These are phyloP conservation scores for Rhizoclosmatium globosum DNA, from an alignment of 192 early-diverging fungal species.

Conservation along the genomic window DNA sequence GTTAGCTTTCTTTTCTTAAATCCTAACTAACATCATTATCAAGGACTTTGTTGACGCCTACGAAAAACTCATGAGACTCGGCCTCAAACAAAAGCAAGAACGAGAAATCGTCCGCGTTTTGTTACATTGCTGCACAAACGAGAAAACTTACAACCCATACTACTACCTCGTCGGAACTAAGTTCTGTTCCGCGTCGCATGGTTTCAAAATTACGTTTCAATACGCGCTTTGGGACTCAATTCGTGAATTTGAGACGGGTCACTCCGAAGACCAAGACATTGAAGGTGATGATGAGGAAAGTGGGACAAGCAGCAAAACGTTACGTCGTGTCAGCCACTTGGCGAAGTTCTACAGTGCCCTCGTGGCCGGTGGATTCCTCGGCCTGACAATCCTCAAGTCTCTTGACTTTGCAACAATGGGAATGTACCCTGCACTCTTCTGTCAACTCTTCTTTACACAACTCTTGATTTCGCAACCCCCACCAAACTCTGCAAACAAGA, in stretches of 20 bases:
- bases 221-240: conserved; percentile 93
- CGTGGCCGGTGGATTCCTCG: conserved; percentile 70
- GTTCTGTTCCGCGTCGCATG: conserved; percentile 79
- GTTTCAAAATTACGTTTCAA: conserved; percentile 91
- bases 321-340: conserved; percentile 80
- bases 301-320: conserved; percentile 48
- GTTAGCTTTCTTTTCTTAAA: not conserved
- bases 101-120: conserved; percentile 95
- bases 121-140: conserved; percentile 88
- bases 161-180: conserved; percentile 86
- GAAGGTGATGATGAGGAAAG: conserved; percentile 71
- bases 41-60: conserved; percentile 93
- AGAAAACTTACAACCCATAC: conserved; percentile 92
- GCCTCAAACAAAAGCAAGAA: conserved; percentile 89
- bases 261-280: conserved; percentile 64
- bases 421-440: conserved; percentile 67
- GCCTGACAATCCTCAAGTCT: conserved; percentile 80
- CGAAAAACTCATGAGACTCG: conserved; percentile 83
- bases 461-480: conserved; percentile 46
- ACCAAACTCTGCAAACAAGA: conserved; percentile 9
- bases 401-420: conserved; percentile 78
- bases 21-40: not conserved
- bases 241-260: conserved; percentile 75
- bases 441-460: conserved; percentile 77
- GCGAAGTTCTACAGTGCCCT: conserved; percentile 90